Evolutionary conservation across 2,329 filamentous ascomycete species (phyloP).

Genomic region (Colletotrichum lupini): DNA sequence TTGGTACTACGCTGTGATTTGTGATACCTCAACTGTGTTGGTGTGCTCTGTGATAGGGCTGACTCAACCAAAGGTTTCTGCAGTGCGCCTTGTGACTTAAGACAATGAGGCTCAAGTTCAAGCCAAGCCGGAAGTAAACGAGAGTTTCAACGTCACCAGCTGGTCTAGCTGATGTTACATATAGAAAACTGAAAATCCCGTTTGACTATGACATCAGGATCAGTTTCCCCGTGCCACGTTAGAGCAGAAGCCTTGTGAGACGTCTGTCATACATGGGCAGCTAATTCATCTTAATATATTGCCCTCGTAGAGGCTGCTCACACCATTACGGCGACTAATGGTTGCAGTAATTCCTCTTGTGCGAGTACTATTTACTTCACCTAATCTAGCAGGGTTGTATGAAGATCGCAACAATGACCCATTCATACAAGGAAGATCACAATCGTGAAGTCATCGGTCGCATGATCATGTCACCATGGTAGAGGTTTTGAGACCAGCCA

Average conservation of each 20-base stretch:
- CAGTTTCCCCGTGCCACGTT: neutral
- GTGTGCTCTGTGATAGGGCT: too few species aligned
- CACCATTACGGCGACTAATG: neutral
- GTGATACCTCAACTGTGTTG: too few species aligned
- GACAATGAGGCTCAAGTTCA: neutral
- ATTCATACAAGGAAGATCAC: neutral
- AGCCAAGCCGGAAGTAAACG: neutral
- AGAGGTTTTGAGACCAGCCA: neutral
- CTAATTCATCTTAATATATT: neutral
- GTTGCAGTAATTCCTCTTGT: neutral
- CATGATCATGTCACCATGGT: neutral
- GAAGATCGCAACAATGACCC: neutral
- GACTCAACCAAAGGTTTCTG: too few species aligned
- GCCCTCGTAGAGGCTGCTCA: neutral
- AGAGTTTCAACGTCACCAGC: neutral
- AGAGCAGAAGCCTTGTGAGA: neutral
- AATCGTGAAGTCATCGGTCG: neutral
- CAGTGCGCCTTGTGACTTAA: too few species aligned
- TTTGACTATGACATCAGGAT: neutral
- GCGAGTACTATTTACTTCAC: neutral
- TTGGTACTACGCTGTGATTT: too few species aligned
- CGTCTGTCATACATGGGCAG: neutral
- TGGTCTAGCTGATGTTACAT: neutral
- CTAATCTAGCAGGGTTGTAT: too few species aligned
- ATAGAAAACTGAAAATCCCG: neutral